Evolutionary conservation across 352 stramenopile genomes (phyloP), one percentile per base, ranked within the genome.

Genomic region (Pythium sp.): DNA sequence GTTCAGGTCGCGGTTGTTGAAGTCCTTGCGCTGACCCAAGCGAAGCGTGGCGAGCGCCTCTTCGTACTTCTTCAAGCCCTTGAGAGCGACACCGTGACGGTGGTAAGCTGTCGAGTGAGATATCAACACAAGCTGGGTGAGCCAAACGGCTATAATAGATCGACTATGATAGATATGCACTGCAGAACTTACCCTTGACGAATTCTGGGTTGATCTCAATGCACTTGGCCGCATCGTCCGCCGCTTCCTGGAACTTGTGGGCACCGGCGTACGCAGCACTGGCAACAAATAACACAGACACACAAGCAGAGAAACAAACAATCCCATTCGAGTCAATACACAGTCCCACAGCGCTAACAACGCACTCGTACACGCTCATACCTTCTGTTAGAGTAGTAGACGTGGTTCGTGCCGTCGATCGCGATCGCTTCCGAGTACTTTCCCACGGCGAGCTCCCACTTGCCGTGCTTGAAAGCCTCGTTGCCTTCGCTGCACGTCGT

Each of bases 371-470:
- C 8, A 54, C 72, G 20, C 57, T 91, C 6, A 22, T 49, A 49
- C 86, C 86, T 93, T 76, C 87, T 80, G 88, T 99, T 99, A 28
- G 89, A 98, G 84, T 82, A 98, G 78, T 98, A 99, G 30, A 97
- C 93, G 67, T 97, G 91, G 72, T 98, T 97, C 32, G 62, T 78
- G 22, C 72, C 36, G 78, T 99, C 94, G 26, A 98, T 69, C 38
- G 81, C 79, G 53, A 97, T 97, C 59, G 95, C 95, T 58, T 97
- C 88, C 72, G 94, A 86, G 88, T 99, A 99, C 71, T 97, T 98
- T 28, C 78, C 83, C 54, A 98, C 93, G 63, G 95, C 95, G 36
- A 80, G 74, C 9, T 77, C 71, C 72, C 97, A 98, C 71, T 98
- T 85, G 58, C 89, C 82, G 32, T 79, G 75, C 80, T 98, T 98